These are phyloP conservation scores for Cystobasidium sp. DNA, from an alignment of 1,284 basidiomycete genomes.

Conservation along the genomic window DNA sequence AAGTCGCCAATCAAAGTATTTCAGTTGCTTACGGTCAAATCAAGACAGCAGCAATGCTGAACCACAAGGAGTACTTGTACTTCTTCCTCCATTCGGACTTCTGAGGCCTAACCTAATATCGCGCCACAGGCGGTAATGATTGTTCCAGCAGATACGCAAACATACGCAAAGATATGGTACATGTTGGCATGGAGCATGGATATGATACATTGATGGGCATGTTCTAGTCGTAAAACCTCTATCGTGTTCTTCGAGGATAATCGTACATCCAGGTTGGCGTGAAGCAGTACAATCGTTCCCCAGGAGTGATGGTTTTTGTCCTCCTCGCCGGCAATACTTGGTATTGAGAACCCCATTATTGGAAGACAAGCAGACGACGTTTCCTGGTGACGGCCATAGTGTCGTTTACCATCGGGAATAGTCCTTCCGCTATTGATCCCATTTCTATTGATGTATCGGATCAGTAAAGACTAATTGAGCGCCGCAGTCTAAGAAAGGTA, in stretches of 20 bases:
- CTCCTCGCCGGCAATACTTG: not conserved
- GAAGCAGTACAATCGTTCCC: too few species aligned
- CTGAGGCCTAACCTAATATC: too few species aligned
- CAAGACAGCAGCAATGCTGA: too few species aligned
- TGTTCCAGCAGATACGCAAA: too few species aligned
- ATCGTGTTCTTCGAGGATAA: not conserved
- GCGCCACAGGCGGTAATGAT: too few species aligned
- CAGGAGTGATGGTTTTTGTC: too few species aligned
- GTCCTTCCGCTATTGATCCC: constrained; percentile 12
- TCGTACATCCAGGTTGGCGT: not conserved
- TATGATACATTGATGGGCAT: not conserved
- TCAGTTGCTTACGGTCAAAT: too few species aligned
- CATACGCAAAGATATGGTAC: too few species aligned
- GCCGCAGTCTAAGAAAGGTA: not conserved
- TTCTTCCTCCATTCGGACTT: too few species aligned
- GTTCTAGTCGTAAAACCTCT: not conserved
- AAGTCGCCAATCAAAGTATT: too few species aligned
- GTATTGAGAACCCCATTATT: not conserved
- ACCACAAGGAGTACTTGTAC: too few species aligned
- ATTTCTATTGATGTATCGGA: not conserved
- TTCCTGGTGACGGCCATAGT: not conserved
- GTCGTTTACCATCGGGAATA: not conserved
- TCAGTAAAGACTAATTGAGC: not conserved
- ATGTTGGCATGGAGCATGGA: not conserved
- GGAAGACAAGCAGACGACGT: constrained; percentile 20